Evolutionary conservation across 148 eudicot genomes (phyloP).

Genomic region (Cornus kousa): DNA sequence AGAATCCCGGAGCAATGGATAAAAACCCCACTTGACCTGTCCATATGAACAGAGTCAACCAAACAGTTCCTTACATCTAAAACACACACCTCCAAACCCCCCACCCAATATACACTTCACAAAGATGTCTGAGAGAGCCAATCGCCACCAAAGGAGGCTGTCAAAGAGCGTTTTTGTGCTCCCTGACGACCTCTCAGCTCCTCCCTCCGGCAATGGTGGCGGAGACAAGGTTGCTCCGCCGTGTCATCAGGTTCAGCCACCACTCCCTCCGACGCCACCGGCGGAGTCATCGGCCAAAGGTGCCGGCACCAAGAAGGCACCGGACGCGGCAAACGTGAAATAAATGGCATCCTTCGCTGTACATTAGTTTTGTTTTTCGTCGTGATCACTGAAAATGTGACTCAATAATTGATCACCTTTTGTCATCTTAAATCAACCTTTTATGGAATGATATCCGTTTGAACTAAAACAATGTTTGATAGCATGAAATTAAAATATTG

Average conservation of each 20-base stretch:
- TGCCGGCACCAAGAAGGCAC: not conserved
- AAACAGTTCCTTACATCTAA: not conserved
- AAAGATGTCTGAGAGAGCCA: constrained; percentile 23
- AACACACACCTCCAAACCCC: not conserved
- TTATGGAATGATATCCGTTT: too few species aligned
- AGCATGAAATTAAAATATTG: too few species aligned
- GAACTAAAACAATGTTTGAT: too few species aligned
- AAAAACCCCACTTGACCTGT: not conserved
- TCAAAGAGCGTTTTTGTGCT: constrained; percentile 26
- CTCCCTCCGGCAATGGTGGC: constrained; percentile 13
- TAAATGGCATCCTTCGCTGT: not conserved
- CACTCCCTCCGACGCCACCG: not conserved
- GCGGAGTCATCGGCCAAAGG: not conserved
- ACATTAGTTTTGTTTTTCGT: not conserved
- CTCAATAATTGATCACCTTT: not conserved
- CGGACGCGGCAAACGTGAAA: not conserved
- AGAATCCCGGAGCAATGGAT: not conserved
- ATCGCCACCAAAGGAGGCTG: constrained; percentile 31
- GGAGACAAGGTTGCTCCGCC: constrained; percentile 12
- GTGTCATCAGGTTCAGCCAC: constrained; percentile 8
- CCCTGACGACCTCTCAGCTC: constrained; percentile 28
- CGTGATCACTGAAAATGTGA: not conserved
- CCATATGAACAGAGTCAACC: not conserved
- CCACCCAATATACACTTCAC: not conserved
- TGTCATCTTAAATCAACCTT: not conserved